These are phyloP conservation scores for Heterobasidion irregulare DNA, from an alignment of 1,284 basidiomycete species.

Conservation along the genomic window DNA sequence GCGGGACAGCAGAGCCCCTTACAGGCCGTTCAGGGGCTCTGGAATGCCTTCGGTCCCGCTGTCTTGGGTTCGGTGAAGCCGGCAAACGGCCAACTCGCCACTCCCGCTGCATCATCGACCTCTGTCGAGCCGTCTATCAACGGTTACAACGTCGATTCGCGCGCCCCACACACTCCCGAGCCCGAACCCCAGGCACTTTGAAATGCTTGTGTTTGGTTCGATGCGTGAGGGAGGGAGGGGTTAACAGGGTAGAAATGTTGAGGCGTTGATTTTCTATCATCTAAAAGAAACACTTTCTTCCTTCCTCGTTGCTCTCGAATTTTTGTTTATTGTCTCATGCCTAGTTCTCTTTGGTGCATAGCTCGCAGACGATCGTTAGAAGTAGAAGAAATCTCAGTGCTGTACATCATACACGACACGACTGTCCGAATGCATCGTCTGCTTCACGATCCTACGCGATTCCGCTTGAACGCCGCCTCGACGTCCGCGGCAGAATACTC, in stretches of 20 bases:
- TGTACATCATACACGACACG: neutral
- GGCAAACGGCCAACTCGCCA: neutral
- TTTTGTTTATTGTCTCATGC: neutral
- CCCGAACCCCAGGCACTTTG: neutral
- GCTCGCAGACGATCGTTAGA: neutral
- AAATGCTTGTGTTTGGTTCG: neutral
- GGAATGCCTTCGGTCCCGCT: slow-evolving; percentile 6
- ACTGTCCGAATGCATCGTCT: neutral
- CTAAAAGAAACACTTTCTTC: neutral
- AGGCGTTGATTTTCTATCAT: neutral
- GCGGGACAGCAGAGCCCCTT: neutral
- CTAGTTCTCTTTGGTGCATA: neutral
- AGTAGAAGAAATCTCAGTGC: neutral
- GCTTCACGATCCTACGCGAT: slow-evolving; percentile 36
- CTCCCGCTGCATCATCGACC: neutral
- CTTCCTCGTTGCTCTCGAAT: neutral
- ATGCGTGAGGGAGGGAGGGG: neutral
- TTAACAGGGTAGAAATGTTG: neutral
- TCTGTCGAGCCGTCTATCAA: neutral
- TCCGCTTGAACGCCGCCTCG: slow-evolving; percentile 67
- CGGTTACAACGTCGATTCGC: slow-evolving; percentile 5
- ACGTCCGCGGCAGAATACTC: slow-evolving; percentile 76
- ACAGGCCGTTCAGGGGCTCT: slow-evolving; percentile 6
- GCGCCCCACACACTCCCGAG: neutral
- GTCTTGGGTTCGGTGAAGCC: slow-evolving; percentile 1